These are phyloP conservation scores for Pseudozyma flocculosa DNA, from an alignment of 1,284 basidiomycete genomes.

Conservation along the genomic window DNA sequence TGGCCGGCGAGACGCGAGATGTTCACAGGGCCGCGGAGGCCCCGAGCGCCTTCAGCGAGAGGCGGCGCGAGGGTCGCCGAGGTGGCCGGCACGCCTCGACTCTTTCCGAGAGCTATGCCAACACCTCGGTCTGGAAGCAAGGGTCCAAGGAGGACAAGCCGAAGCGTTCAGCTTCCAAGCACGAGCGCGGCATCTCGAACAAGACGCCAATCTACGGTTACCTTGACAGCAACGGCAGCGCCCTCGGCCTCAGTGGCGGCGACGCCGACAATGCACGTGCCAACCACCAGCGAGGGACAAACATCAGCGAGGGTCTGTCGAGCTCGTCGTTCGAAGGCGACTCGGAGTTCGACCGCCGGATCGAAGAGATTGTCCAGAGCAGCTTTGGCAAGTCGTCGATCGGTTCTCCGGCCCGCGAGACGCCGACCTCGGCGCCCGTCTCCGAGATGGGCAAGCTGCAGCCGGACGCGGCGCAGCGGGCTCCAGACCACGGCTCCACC, in stretches of 20 bases:
- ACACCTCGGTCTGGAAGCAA: slow-evolving; percentile 12
- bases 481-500: background rate
- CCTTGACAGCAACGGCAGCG: slow-evolving; percentile 11
- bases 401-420: background rate
- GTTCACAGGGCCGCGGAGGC: background rate
- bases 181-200: slow-evolving; percentile 48
- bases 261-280: background rate
- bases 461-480: background rate
- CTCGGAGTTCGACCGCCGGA: slow-evolving; percentile 45
- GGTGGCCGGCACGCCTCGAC: slow-evolving; percentile 17
- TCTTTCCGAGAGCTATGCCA: slow-evolving; percentile 28
- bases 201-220: slow-evolving; percentile 52
- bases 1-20: slow-evolving; percentile 6
- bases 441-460: slow-evolving; percentile 21
- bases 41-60: background rate
- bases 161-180: slow-evolving; percentile 1
- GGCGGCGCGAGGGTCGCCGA: slow-evolving; percentile 1
- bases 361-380: slow-evolving; percentile 43
- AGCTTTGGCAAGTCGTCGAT: slow-evolving; percentile 21
- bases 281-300: background rate
- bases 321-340: slow-evolving; percentile 15
- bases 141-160: slow-evolving; percentile 3
- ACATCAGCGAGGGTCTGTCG: slow-evolving; percentile 11
- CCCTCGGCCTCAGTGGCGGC: slow-evolving; percentile 9
- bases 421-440: background rate